Evolutionary conservation across 2,329 filamentous ascomycete species (phyloP).

Genomic region (Hypoxylon sp.): DNA sequence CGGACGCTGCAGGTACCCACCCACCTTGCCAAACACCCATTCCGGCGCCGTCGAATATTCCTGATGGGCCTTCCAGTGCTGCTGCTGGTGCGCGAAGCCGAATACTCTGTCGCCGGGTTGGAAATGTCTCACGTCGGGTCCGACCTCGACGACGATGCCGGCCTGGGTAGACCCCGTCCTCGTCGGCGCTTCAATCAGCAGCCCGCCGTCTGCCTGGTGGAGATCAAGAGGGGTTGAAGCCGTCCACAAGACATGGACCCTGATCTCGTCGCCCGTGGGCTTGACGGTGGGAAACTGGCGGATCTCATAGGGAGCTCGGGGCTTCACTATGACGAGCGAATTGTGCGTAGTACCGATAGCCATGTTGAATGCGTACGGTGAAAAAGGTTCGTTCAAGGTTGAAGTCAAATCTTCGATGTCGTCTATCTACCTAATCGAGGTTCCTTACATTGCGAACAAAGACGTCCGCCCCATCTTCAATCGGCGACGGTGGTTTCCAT

Average conservation of each 20-base stretch:
- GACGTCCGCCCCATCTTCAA: too few relatives aligned
- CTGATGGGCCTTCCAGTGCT: conserved; percentile 62
- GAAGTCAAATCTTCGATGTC: too few relatives aligned
- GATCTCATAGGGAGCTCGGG: conserved; percentile 41
- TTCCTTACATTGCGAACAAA: too few relatives aligned
- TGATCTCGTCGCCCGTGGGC: conserved; percentile 57
- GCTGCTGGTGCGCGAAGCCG: conserved; percentile 59
- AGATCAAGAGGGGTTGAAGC: conserved; percentile 69
- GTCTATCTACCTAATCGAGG: too few relatives aligned
- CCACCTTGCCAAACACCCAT: conserved; percentile 56
- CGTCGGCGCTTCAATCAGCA: conserved; percentile 60
- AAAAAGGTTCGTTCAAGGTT: too few relatives aligned
- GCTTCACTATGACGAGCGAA: conserved; percentile 41
- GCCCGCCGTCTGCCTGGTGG: conserved; percentile 67
- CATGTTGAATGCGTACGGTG: conserved; percentile 32
- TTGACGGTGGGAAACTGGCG: conserved; percentile 38
- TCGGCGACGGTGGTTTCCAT: too few relatives aligned
- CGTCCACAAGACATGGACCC: conserved; percentile 65
- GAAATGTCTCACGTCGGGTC: conserved; percentile 54
- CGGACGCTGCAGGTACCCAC: too few relatives aligned
- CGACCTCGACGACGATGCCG: conserved; percentile 62
- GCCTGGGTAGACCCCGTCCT: conserved; percentile 61
- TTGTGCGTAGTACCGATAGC: conserved; percentile 39
- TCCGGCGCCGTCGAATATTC: conserved; percentile 62
- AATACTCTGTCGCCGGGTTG: conserved; percentile 64